Percentiles rank a stretch among this genome's conserved stretches.
These are phyloP conservation scores for Colletotrichum karsti DNA, from an alignment of 2,329 filamentous ascomycete species.

Conservation along the genomic window DNA sequence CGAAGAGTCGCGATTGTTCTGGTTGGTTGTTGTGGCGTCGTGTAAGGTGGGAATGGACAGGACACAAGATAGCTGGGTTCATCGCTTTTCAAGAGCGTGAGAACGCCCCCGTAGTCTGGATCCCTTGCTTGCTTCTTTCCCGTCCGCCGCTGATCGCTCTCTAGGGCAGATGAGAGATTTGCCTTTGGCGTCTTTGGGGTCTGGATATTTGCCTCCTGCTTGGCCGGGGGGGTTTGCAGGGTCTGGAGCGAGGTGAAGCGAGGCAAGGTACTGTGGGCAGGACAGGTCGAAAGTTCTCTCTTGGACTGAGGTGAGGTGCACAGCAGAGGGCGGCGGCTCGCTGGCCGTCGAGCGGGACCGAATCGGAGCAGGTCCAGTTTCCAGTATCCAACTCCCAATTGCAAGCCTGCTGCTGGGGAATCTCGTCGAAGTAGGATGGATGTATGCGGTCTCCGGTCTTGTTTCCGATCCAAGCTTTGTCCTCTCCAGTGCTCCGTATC, in stretches of 20 bases:
- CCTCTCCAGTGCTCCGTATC: not conserved
- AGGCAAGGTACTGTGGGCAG: not conserved
- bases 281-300: not conserved
- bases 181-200: not conserved
- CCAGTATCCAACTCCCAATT: not conserved
- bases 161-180: not conserved
- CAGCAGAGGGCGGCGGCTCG: not conserved
- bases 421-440: not conserved
- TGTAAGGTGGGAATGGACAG: conserved; percentile 36
- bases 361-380: not conserved
- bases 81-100: conserved; percentile 14
- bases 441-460: conserved; percentile 9
- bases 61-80: conserved; percentile 2
- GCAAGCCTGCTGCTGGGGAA: not conserved
- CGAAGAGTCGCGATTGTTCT: conserved; percentile 5
- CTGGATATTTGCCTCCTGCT: conserved; percentile 5
- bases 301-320: too few relatives aligned
- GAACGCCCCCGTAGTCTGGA: not conserved
- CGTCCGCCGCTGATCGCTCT: conserved; percentile 5
- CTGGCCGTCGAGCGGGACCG: not conserved
- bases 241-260: not conserved
- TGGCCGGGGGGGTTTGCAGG: not conserved
- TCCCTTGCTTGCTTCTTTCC: not conserved
- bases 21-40: conserved; percentile 6
- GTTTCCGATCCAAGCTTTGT: conserved; percentile 15